Percentiles rank a stretch among this genome's conserved stretches.
Evolutionary conservation across 139 green algal species (phyloP).

Genomic region (Axilococcus clingmanii): DNA sequence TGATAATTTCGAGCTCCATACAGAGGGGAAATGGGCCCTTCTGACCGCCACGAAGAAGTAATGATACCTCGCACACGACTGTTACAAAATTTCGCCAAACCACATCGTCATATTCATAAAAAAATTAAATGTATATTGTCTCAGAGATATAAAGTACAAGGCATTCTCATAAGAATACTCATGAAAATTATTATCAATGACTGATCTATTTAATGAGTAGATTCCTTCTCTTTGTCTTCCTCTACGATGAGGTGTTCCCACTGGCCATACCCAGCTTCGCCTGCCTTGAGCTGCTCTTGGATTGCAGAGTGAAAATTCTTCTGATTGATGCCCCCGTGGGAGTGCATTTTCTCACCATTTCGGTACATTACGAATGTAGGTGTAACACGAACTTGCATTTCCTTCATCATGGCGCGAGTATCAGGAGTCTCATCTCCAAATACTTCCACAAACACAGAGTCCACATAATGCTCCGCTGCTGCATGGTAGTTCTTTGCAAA

Average conservation of each 20-base stretch:
- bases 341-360: conserved; percentile 21
- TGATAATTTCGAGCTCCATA: conserved; percentile 13
- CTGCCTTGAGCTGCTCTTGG: background rate
- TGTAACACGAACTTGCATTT: conserved; percentile 32
- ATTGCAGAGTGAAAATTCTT: conserved; percentile 37
- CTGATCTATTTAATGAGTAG: no score
- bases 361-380: conserved; percentile 63
- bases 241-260: no score
- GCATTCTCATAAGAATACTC: no score
- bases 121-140: no score
- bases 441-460: conserved; percentile 46
- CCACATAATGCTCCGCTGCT: conserved; percentile 22
- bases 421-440: conserved; percentile 44
- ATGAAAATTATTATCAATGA: no score
- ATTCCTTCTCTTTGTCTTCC: no score
- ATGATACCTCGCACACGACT: no score
- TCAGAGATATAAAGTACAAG: no score
- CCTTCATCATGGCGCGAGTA: conserved; percentile 50
- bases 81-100: no score
- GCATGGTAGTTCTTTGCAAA: conserved; percentile 37
- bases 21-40: no score
- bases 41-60: no score
- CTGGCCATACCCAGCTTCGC: conserved; percentile 5
- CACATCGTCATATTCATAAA: no score
- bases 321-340: conserved; percentile 40